These are phyloP conservation scores for Kodamaea sp. DNA, from an alignment of 1,139 yeast genomes.

Conservation along the genomic window DNA sequence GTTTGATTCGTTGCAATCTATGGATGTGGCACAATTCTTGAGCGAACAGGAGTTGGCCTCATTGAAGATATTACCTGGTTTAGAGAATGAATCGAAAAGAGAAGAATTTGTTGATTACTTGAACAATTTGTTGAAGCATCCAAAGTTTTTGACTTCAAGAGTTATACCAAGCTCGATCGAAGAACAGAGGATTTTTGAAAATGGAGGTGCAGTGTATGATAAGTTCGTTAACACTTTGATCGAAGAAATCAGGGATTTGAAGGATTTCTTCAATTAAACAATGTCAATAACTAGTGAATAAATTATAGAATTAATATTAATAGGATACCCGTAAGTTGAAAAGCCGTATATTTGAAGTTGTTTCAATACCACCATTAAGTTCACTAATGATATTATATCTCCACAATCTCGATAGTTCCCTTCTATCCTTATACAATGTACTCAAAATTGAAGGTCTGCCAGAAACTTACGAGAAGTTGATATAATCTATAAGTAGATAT, in stretches of 20 bases:
- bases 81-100: conserved; percentile 59
- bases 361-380: too few relatives aligned
- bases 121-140: conserved; percentile 77
- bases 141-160: conserved; percentile 75
- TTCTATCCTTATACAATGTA: too few relatives aligned
- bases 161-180: conserved; percentile 63
- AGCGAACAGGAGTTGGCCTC: conserved; percentile 20
- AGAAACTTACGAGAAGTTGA: too few relatives aligned
- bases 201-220: conserved; percentile 41
- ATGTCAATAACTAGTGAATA: too few relatives aligned
- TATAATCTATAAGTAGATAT: too few relatives aligned
- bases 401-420: too few relatives aligned
- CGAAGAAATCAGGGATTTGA: conserved; percentile 57
- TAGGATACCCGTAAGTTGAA: too few relatives aligned
- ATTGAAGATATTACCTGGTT: conserved; percentile 54
- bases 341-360: too few relatives aligned
- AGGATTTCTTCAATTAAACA: conserved; percentile 36
- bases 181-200: conserved; percentile 56
- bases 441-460: too few relatives aligned
- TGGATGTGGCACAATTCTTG: conserved; percentile 49
- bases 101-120: conserved; percentile 59
- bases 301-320: too few relatives aligned
- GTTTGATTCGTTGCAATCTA: conserved; percentile 55
- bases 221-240: conserved; percentile 51
- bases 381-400: too few relatives aligned